Base-by-base conservation (phyloP, 371 early-diverging fungal species). In the Sanchytrium tribonematis region DNA sequence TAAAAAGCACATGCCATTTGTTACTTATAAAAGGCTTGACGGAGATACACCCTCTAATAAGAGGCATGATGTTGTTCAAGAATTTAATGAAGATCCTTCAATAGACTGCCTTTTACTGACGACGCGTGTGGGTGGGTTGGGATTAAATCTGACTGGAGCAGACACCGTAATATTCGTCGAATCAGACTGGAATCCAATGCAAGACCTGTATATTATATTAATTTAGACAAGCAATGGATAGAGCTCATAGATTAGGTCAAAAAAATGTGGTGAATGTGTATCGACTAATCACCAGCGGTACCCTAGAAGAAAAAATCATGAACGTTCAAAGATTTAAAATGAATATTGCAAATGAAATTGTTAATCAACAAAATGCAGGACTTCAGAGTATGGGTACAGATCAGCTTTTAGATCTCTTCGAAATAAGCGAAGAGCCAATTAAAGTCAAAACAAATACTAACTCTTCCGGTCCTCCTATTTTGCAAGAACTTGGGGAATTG, bases 131-230 rank as follows among this genome's bases (percentile, higher is more conserved):
- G 99, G 99, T 75, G 99, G 99, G 0, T 80, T 98, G 5, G 99
- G 99, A 0, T 82, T 99, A 1, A 99, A 98, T 72, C 77, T 99
- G 73, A 98, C 98, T 1, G 94, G 94, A 16, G 99, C 99, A 1
- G 97, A 98, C 74, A 97, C 95, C 0, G 99, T 98, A 1, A 95
- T 99, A 30, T 97, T 99, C 83, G 94, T 96, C 17, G 99, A 99
- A 77, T 98, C 97, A 77, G 99, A 99, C 74, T 99, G 98, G 92
- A 99, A 99, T 77, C 99, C 99, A 0, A 93, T 93, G 86, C 91
- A 78, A 84, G 78, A 91, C 73, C 80, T 78, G 17, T 65, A 2
- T 0, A 1, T 66, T 28, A 28, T 1, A 27, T n/a, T 5, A 86
- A 74, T 90, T 89, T 75, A 72, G 89, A 32, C 96, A 97, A 75